Evolutionary conservation across 192 early-diverging fungal species (phyloP).

Genomic region (Coemansia sp.): DNA sequence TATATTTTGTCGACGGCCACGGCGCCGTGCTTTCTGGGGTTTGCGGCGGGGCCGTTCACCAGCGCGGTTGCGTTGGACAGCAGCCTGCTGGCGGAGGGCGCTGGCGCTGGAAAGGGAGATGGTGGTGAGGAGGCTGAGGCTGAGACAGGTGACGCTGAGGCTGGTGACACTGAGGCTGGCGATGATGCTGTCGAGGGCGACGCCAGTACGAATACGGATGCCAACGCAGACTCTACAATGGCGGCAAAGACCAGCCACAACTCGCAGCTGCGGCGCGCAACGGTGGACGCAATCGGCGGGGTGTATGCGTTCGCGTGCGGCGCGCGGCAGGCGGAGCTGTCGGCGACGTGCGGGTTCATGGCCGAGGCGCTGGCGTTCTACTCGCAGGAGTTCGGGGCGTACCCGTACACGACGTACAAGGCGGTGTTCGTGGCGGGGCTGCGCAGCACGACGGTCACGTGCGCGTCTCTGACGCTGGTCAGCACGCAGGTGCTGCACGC

Average conservation of each 20-base stretch:
- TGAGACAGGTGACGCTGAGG: neutral
- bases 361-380: conserved; percentile 71
- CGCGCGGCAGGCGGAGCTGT: conserved; percentile 61
- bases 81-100: conserved; percentile 16
- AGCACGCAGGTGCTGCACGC: conserved; percentile 68
- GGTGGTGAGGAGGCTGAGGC: neutral
- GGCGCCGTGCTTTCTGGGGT: conserved; percentile 68
- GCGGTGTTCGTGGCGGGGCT: conserved; percentile 85
- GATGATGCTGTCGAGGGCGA: neutral
- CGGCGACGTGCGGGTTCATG: conserved; percentile 60
- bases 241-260: conserved; percentile 26
- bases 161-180: neutral
- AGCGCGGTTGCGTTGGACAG: conserved; percentile 43
- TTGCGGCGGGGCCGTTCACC: conserved; percentile 67
- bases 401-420: conserved; percentile 82
- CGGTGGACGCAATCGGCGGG: conserved; percentile 52
- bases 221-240: neutral
- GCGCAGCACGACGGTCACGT: conserved; percentile 61
- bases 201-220: neutral
- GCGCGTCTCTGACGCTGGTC: conserved; percentile 79
- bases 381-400: conserved; percentile 84
- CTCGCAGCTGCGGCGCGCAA: conserved; percentile 20
- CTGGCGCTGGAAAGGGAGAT: neutral
- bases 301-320: conserved; percentile 72
- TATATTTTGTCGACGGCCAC: conserved; percentile 68